These are phyloP conservation scores for Calonectria pauciramosa DNA, from an alignment of 2,329 filamentous ascomycete genomes.

Conservation along the genomic window DNA sequence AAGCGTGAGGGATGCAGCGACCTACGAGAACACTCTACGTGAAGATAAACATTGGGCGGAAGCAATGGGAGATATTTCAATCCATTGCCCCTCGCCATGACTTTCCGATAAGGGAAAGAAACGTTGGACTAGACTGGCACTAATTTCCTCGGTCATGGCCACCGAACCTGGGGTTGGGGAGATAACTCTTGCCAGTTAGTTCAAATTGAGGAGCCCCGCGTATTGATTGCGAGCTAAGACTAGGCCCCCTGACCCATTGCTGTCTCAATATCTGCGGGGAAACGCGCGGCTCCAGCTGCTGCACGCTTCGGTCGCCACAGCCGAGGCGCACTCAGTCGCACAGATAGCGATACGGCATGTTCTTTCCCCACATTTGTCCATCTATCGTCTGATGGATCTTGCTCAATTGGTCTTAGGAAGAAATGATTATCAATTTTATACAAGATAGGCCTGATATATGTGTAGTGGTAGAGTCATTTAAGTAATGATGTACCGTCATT, in stretches of 20 bases:
- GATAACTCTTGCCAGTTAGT: neutral
- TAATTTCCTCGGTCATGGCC: neutral
- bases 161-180: neutral
- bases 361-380: neutral
- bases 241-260: neutral
- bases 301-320: neutral
- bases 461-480: too few relatives aligned
- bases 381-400: neutral
- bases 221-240: neutral
- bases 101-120: neutral
- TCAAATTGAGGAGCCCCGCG: neutral
- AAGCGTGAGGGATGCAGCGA: neutral
- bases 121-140: neutral
- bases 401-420: neutral
- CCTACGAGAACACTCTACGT: neutral
- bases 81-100: too few relatives aligned
- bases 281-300: neutral
- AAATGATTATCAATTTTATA: neutral
- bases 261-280: neutral
- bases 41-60: neutral
- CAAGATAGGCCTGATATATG: neutral
- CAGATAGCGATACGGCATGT: neutral
- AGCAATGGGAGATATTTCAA: neutral
- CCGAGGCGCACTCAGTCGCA: neutral
- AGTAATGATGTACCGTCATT: neutral